Evolutionary conservation across 1,284 basidiomycete genomes (phyloP), one percentile per base, ranked within the genome.

Genomic region (Rhodotorula sp.): DNA sequence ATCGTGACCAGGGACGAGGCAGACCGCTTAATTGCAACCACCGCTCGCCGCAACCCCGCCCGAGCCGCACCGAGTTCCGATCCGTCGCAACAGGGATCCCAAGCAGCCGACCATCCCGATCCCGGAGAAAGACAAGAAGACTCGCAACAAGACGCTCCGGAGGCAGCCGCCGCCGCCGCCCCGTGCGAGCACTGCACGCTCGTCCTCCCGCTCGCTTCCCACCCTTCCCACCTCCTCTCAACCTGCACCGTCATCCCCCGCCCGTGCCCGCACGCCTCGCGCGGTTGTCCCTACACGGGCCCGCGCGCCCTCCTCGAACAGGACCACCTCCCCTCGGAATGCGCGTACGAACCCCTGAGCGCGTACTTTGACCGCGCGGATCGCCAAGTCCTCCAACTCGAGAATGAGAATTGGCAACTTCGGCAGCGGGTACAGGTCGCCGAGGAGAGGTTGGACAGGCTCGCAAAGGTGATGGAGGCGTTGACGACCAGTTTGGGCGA

Each of bases 291-390:
- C 14, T 61, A 52, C 34, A 16, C 59, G 20, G 64, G 58, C 6
- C 69, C 73, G 7, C 73, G 73, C 7, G 46, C 65, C 2, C 49
- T n/a, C 1, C 63, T 74, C 48, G 12, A 31, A 3, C 63, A 66
- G 7, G 73, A 71, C 8, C 73, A 74, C 60, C 56, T 72, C 59
- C 43, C 74, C 43, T 23, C 70, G 10, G 62, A 76, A 51, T 62
- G 76, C 62, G 54, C 67, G 14, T 64, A 76, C 51, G 65, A 76
- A 62, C 62, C 75, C 18, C 58, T 77, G 58, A 54, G 68, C 43
- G 47, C 62, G 8, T 58, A 61, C 48, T 57, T 74, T 54, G 52
- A 64, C 12, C 29, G 51, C 47, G 31, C 68, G 58, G 59, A 71
- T 48, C 51, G 31, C n/a, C 21, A 58, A 7, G 52, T 67, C 29